Evolutionary conservation across 2,329 filamentous ascomycete genomes (phyloP), one percentile per base, ranked within the genome.

Genomic region (Aureobasidium namibiae): DNA sequence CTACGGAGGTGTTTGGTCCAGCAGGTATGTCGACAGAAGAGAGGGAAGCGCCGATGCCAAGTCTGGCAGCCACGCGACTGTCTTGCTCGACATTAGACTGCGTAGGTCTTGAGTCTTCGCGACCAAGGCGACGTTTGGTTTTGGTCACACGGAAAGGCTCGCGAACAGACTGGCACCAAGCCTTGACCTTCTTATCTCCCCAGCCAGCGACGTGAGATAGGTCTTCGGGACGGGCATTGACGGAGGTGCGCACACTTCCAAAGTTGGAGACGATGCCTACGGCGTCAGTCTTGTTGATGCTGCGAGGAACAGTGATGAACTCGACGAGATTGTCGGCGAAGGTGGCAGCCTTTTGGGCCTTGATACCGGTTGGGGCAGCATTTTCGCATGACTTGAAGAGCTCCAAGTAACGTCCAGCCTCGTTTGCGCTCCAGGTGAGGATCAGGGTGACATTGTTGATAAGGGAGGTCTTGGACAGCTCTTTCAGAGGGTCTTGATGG

Each of bases 351-450:
- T 95, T 91, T 65, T 90, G 87, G 11, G 91, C 90, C 61, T 87
- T 86, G 72, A 99, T 97, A 33, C 88, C 88, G 0, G 84, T 84
- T 4, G 84, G 81, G 26, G 91, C 88, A 34, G 92, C 89, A 70
- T 95, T 86, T 74, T 99, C 94, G 67, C 91, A 95, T 1, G 87
- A 89, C 73, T 99, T 99, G 80, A 92, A 97, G 10, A 96, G 78
- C 70, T 97, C 94, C 24, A 99, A 80, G 69, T 99, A 99, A 67
- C 92, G 86, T 0, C 89, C 94, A 2, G 92, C 92, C 76, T 99
- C 94, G 61, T 90, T 88, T 16, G 92, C 89, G 6, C 88, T 92
- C 94, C 94, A 99, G 75, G 90, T 95, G 8, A 97, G 80, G 54
- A 99, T 86, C 13, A 99, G 74, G 1, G 94, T 99, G 41, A 96